Evolutionary conservation across 345 rosid species (phyloP), one percentile per base, ranked within the genome.

Genomic region (Salix caprea): DNA sequence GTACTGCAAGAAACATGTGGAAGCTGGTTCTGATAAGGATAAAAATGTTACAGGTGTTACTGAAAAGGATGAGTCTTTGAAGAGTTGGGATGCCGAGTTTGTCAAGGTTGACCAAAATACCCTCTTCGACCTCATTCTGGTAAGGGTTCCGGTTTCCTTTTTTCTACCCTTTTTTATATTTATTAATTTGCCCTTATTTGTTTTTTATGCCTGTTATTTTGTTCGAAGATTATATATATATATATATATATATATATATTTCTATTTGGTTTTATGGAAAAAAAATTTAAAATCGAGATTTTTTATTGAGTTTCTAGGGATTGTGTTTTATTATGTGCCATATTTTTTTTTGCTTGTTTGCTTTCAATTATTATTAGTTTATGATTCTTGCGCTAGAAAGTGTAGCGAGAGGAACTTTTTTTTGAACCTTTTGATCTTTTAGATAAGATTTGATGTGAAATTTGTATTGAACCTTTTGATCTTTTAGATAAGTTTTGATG

Each of bases 1-100:
- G 86, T 94, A 94, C 79, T 87, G 91, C 86, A 88, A 82, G 83
- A 92, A 86, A 61, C 98, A 92, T 81, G 95, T 86, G 4, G 92
- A 89, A 28, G 82, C 84, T 54, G 72, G 73, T 15, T 34, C 80
- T 14, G 86, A 69, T 18, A 87, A 77, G 34, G 71, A 48, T 15
- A 76, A 12, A 74, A 42, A 69, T 30, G 74, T 75, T 30, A 73
- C 84, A 34, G 10, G 84, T 18, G 48, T 58, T 39, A 26, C 79
- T 32, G 79, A 69, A 3, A 23, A n/a, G 21, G 88, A 88, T 52
- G 86, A 84, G 0, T 85, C 82, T 5, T 76, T 88, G 69, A 84
- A 84, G 80, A 6, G 42, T 50, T 91, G 90, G 90, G 96, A 92
- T 72, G 77, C 87, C 21, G 89, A 90, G 0, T 92, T 92, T 79